Evolutionary conservation across 2,329 filamentous ascomycete genomes (phyloP).

Genomic region (Orbilia ellipsospora): DNA sequence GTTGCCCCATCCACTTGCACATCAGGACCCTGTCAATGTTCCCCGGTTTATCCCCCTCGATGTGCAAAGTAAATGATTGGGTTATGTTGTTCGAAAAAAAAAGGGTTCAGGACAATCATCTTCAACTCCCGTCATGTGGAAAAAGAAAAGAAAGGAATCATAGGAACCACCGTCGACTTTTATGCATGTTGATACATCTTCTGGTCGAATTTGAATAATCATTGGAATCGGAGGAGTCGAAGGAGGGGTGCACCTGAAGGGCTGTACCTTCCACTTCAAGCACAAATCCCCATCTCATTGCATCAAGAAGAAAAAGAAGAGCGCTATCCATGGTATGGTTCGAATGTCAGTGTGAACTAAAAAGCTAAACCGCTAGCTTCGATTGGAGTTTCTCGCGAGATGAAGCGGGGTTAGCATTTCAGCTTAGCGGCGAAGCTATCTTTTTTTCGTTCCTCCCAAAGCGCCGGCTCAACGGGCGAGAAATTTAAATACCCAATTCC

Average conservation of each 20-base stretch:
- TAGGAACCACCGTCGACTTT: no score
- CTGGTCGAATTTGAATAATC: no score
- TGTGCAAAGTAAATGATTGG: background rate
- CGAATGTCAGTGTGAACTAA: background rate
- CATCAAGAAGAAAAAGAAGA: constrained; percentile 22
- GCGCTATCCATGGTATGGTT: constrained; percentile 12
- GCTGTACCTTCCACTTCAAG: constrained; percentile 33
- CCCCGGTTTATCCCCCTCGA: background rate
- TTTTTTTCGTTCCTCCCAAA: background rate
- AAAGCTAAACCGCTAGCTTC: no score
- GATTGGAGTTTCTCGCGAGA: no score
- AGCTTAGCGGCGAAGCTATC: no score
- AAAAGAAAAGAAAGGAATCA: no score
- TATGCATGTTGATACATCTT: no score
- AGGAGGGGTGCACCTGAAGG: constrained; percentile 4
- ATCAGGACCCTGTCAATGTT: constrained; percentile 15
- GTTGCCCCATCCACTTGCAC: background rate
- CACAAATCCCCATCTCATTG: background rate
- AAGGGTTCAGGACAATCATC: background rate
- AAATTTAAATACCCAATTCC: background rate
- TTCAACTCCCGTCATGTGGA: no score
- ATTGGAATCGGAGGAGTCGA: no score
- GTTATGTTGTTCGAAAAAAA: background rate
- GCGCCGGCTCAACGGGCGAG: constrained; percentile 8
- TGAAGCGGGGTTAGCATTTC: constrained; percentile 4